A percentile compares a stretch with the other conserved stretches of the same genome.
Conservation (phyloP, 192 early-diverging fungal genomes). For the Linnemannia elongata region DNA sequence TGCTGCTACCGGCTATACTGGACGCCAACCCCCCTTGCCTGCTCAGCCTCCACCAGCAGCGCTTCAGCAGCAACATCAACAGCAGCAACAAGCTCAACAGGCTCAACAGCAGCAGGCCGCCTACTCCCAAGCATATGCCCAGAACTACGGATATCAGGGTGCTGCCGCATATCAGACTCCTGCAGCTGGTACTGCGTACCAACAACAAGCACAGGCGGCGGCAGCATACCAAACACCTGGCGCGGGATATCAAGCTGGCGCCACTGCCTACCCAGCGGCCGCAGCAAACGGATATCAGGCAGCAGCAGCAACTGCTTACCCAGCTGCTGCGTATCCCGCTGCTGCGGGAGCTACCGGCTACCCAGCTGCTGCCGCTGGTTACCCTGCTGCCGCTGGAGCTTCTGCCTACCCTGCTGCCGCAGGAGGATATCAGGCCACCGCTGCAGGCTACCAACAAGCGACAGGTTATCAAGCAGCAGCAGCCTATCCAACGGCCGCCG, state of each 20-base stretch:
- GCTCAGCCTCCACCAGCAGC: conserved; percentile 42
- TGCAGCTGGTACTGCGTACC: conserved; percentile 22
- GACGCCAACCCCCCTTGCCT: conserved; percentile 44
- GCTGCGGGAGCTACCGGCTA: conserved; percentile 23
- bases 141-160: conserved; percentile 41
- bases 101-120: conserved; percentile 14
- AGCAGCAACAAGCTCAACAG: conserved; percentile 25
- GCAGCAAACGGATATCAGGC: conserved; percentile 36
- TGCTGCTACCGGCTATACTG: conserved; percentile 29
- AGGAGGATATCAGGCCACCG: conserved; percentile 23
- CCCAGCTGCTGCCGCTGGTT: not conserved
- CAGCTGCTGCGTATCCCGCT: conserved; percentile 9
- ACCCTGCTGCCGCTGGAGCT: not conserved
- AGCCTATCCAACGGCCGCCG: conserved; percentile 29
- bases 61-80: conserved; percentile 36
- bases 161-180: conserved; percentile 18
- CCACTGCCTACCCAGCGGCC: conserved; percentile 2
- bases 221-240: conserved; percentile 7
- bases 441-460: conserved; percentile 33
- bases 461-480: conserved; percentile 28
- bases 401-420: conserved; percentile 9
- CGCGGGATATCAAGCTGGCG: conserved; percentile 27
- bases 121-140: conserved; percentile 43
- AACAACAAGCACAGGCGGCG: conserved; percentile 7
- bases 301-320: conserved; percentile 19